Evolutionary conservation across 225 moss, liverwort and hornwort species (phyloP).

Genomic region (Sphagnum contortum): DNA sequence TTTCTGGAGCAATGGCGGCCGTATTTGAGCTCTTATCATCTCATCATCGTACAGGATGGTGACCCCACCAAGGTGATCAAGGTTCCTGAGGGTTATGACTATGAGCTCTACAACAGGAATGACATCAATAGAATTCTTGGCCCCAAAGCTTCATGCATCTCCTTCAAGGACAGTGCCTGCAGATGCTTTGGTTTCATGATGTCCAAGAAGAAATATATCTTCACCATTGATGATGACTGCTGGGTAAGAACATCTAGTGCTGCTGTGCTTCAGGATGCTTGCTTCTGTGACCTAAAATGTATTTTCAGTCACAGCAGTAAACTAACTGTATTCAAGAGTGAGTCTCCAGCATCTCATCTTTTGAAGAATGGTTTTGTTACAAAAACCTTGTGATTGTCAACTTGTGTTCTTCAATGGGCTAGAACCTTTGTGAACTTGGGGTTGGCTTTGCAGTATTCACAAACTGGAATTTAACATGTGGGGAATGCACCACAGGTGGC

Average conservation of each 20-base stretch:
- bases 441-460: too few relatives aligned
- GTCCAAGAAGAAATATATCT: constrained; percentile 29
- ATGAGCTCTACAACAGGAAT: constrained; percentile 15
- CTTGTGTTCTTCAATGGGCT: too few relatives aligned
- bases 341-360: too few relatives aligned
- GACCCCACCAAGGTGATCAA: constrained; percentile 1
- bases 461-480: too few relatives aligned
- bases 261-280: too few relatives aligned
- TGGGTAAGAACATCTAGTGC: too few relatives aligned
- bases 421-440: too few relatives aligned
- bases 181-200: constrained; percentile 40
- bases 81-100: constrained; percentile 31
- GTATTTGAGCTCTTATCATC: constrained; percentile 24
- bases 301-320: too few relatives aligned
- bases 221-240: constrained; percentile 41
- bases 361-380: too few relatives aligned
- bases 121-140: constrained; percentile 20
- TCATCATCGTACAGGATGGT: constrained; percentile 36
- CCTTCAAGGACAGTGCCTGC: constrained; percentile 15
- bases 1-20: constrained; percentile 21
- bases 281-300: too few relatives aligned
- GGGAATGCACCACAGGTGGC: constrained; percentile 10
- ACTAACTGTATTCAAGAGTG: too few relatives aligned
- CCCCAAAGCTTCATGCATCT: constrained; percentile 11
- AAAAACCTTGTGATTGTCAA: too few relatives aligned